Evolutionary conservation across 768 basidiomycete species (phyloP).

Genomic region (Podaxis pistillaris): DNA sequence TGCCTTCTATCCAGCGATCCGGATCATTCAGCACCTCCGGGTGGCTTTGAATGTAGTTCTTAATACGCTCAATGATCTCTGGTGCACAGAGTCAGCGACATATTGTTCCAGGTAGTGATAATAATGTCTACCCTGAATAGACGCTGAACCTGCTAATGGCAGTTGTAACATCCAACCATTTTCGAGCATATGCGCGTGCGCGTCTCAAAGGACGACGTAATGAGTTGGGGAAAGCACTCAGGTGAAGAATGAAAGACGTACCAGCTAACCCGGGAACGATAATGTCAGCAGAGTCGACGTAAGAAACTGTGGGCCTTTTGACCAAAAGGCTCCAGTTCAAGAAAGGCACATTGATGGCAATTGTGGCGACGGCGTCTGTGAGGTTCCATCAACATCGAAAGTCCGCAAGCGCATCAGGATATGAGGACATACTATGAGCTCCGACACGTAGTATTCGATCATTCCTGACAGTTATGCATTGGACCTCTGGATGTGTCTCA

Average conservation of each 20-base stretch:
- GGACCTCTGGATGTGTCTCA: conserved; percentile 42
- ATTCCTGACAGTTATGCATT: conserved; percentile 59
- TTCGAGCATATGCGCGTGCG: conserved; percentile 75
- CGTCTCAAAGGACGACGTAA: conserved; percentile 42
- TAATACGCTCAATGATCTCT: conserved; percentile 68
- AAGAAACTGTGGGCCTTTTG: conserved; percentile 12
- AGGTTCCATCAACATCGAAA: not conserved
- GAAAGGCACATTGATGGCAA: not conserved
- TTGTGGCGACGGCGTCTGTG: not conserved
- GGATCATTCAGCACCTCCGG: conserved; percentile 54
- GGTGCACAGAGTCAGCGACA: not conserved
- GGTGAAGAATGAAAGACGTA: conserved; percentile 22
- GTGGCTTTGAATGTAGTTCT: conserved; percentile 53
- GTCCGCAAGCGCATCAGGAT: not conserved
- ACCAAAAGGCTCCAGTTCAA: not conserved
- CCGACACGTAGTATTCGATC: conserved; percentile 49
- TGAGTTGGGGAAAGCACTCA: not conserved
- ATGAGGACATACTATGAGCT: conserved; percentile 37
- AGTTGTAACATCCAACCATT: conserved; percentile 74
- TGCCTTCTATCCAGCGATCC: conserved; percentile 73
- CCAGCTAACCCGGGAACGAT: conserved; percentile 77
- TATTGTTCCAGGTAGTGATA: not conserved
- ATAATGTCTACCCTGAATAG: conserved; percentile 50
- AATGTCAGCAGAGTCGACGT: conserved; percentile 33
- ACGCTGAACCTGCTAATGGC: conserved; percentile 54